Evolutionary conservation across 495 filamentous ascomycete species (phyloP), one percentile per base, ranked within the genome.

Genomic region (Penicillium atrosanguineum): DNA sequence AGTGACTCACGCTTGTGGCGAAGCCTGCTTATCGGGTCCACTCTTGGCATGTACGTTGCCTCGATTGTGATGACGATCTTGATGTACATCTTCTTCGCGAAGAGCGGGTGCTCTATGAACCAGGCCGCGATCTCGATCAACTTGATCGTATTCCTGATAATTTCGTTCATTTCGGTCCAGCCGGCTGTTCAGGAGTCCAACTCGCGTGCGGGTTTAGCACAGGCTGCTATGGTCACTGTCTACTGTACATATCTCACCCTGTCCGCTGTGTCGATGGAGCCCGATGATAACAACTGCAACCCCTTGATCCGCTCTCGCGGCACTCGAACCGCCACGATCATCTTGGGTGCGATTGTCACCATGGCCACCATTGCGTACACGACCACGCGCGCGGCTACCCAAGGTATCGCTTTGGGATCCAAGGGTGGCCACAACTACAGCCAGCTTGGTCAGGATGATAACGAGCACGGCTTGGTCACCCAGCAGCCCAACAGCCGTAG

Each of bases 201-300:
- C 77, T 80, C 91, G 15, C 89, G 90, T 62, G 95, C 94, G 18
- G 94, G 94, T 43, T 79, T 98, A 56, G 93, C 94, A 11, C 95
- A 98, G 69, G 90, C 92, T 46, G 94, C 94, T 55, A 97, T 97
- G 87, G 94, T 98, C 29, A 90, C 93, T 1, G 81, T 95, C 50
- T 98, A 98, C 78, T 97, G 94, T 81, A 96, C 94, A 43, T 98
- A 98, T 67, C 83, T 98, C 42, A 98, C 94, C 61, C 90, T 98
- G 86, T 96, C 91, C 4, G 95, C 94, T 48, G 95, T 98, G 2
- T 93, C 89, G 50, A 97, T 98, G 94, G 93, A 98, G 62, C 94
- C 94, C 4, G 94, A 98, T 73, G 91, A 97, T 71, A 83, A 85
- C 51, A 81, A 88, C 46, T 98, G 94, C 82, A 98, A 98, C 74